Base-by-base conservation (phyloP, 2,329 filamentous ascomycete genomes). In the Aquanectria penicillioides region DNA sequence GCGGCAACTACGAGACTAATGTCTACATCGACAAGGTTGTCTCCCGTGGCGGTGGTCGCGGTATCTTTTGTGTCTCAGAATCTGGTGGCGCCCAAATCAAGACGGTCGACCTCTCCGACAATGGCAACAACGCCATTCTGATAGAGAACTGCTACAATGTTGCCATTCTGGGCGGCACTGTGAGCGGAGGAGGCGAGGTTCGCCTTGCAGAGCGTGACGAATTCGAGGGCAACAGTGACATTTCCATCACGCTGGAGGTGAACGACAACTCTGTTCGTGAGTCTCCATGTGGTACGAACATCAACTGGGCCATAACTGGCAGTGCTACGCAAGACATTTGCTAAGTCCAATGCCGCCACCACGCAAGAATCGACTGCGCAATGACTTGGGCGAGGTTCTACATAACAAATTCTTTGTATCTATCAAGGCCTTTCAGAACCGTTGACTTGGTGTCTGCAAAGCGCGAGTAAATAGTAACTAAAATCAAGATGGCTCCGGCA, bases 81-180 rank as follows among this genome's bases (percentile, higher is more conserved):
- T 85, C 82, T 1, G 84, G 84, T 1, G 84, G 74, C 15, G 82
- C 76, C 2, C 78, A 77, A 8, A 86, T 87, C 52, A 70, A 69
- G 8, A 74, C 61, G 6, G 72, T 86, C 17, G 82, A 86, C 63
- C 74, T 86, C 1, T 77, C 81, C 0, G 72, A 75, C 61, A 86
- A 85, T 46, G 83, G 78, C 0, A 84, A 83, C 67, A 86, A 86
- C 56, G 80, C 84, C 1, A 77, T 86, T 15, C 74, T 87, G 2
- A 81, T 87, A 26, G 84, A 87, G 76, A 87, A 87, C 71, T 86
- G 84, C 73, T 86, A 86, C 69, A 82, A 83, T 49, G 61, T 87
- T 23, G 71, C 73, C 2, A 85, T 86, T 67, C 71, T 68, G 2
- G 78, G 79, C 17, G 84, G 84, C 0, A 81, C 75, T 3, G 80